Evolutionary conservation across 495 filamentous ascomycete species (phyloP).

Genomic region (Pyrenula massariospora): DNA sequence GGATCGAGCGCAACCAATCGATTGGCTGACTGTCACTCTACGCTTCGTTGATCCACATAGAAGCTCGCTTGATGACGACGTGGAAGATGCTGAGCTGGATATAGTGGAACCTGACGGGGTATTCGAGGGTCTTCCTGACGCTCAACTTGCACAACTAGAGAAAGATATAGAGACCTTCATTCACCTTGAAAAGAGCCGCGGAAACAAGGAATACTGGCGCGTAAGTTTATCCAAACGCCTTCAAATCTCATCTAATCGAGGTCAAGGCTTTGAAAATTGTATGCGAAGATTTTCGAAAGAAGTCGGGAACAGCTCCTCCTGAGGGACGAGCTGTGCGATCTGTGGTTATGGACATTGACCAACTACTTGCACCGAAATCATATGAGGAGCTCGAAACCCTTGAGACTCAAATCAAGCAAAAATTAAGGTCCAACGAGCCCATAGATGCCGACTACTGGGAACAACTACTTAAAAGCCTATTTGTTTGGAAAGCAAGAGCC

Average conservation of each 20-base stretch:
- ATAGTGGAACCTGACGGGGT: conserved; percentile 74
- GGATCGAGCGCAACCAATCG: conserved; percentile 82
- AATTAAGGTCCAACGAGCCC: conserved; percentile 76
- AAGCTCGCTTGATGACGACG: conserved; percentile 70
- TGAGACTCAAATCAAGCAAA: conserved; percentile 72
- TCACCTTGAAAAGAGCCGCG: conserved; percentile 61
- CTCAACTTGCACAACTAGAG: conserved; percentile 65
- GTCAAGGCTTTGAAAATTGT: conserved; percentile 68
- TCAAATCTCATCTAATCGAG: conserved; percentile 12
- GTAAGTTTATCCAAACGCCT: conserved; percentile 21
- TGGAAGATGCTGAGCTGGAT: conserved; percentile 62
- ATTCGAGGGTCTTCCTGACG: conserved; percentile 60
- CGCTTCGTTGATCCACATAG: conserved; percentile 78
- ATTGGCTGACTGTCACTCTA: conserved; percentile 88
- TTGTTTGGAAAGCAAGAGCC: conserved; percentile 85
- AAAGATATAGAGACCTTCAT: conserved; percentile 81
- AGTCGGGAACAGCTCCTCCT: conserved; percentile 33
- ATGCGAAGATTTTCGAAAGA: conserved; percentile 64
- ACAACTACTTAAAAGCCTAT: conserved; percentile 70
- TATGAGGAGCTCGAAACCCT: conserved; percentile 73
- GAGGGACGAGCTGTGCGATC: conserved; percentile 67
- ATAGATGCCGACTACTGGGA: conserved; percentile 99
- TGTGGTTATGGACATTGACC: conserved; percentile 80
- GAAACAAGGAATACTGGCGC: conserved; percentile 81
- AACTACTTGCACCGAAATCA: conserved; percentile 73